Conservation (phyloP, 257 asterid species). For the Solanum bulbocastanum region DNA sequence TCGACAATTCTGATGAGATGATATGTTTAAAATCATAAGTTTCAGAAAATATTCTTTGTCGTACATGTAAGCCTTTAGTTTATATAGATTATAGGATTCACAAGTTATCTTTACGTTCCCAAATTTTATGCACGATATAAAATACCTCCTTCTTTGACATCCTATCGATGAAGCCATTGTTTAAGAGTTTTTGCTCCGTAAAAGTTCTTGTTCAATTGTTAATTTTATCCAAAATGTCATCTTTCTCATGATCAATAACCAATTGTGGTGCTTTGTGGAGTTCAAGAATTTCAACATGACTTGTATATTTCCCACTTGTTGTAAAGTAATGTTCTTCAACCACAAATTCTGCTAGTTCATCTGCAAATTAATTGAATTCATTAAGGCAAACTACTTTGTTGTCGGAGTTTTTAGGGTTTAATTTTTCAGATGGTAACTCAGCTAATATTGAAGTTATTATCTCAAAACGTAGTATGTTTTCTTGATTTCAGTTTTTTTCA, state of each 20-base stretch:
- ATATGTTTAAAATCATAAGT: too few relatives aligned
- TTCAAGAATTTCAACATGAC: slow-evolving; percentile 19
- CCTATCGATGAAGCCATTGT: slow-evolving; percentile 3
- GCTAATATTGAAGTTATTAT: too few relatives aligned
- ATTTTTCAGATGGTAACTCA: too few relatives aligned
- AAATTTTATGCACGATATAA: background rate
- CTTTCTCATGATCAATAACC: slow-evolving; percentile 10
- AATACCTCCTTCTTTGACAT: slow-evolving; percentile 24
- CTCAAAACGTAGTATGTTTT: too few relatives aligned
- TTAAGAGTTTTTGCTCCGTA: slow-evolving; percentile 19
- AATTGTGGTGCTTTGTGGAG: slow-evolving; percentile 39
- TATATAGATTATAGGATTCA: too few relatives aligned
- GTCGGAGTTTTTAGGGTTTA: background rate
- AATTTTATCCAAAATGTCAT: slow-evolving; percentile 19
- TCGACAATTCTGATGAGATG: too few relatives aligned
- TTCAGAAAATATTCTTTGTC: too few relatives aligned
- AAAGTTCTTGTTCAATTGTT: slow-evolving; percentile 24
- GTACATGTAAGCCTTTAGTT: too few relatives aligned
- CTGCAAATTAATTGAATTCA: slow-evolving; percentile 5
- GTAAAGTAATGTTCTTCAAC: slow-evolving; percentile 12
- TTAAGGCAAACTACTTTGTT: background rate
- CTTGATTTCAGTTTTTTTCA: too few relatives aligned
- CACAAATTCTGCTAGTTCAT: slow-evolving; percentile 17
- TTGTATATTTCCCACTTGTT: background rate
- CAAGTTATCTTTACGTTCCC: background rate